Base-by-base conservation (phyloP, 805 yeast genomes). In the Isabelozyma rhagii region DNA sequence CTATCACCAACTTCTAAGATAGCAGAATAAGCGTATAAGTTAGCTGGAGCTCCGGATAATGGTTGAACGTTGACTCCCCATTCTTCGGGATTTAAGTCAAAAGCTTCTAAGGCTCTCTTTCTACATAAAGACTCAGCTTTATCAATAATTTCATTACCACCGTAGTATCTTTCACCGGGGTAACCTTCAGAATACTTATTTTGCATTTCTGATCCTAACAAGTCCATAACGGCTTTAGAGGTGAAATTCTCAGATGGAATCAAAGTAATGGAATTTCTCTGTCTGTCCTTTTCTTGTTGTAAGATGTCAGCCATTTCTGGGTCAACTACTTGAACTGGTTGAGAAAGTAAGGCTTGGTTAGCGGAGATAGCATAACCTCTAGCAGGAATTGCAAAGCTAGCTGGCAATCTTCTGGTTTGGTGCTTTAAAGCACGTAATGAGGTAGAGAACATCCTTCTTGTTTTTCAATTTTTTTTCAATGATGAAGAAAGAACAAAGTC, bases 21-120 rank as follows among this genome's bases (percentile, higher is more conserved):
- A 41, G 98, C 97, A 67, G 89, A 92, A 77, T 94, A 94, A 44
- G 92, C 98, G 69, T 94, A 93, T 70, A 94, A 81, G 77, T 94
- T 94, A 50, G 99, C 99, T 56, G 98, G 98, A 18, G 99, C 91
- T 51, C 99, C 99, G 27, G 96, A 88, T 62, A 94, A 79, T 44
- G 97, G 83, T 77, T 94, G 99, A 42, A 94, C 99, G 66, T 94
- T 94, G 59, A 92, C 97, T 51, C 99, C 99, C 99, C 99, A 94
- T 68, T 84, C 77, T 59, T 82, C 90, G 44, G 92, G 77, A 63
- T 84, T 81, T 53, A 93, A 77, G 58, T 79, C 74, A 76, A 94
- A 94, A 8, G 97, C 97, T 59, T 87, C 84, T 56, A 94, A 79
- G 44, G 99, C 99, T 75, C 99, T 87, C 64, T 87, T 75, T 78